phyloP scores from a whole-genome alignment of 176 grass and related monocot genomes.

The Saccharum officinarum region DNA sequence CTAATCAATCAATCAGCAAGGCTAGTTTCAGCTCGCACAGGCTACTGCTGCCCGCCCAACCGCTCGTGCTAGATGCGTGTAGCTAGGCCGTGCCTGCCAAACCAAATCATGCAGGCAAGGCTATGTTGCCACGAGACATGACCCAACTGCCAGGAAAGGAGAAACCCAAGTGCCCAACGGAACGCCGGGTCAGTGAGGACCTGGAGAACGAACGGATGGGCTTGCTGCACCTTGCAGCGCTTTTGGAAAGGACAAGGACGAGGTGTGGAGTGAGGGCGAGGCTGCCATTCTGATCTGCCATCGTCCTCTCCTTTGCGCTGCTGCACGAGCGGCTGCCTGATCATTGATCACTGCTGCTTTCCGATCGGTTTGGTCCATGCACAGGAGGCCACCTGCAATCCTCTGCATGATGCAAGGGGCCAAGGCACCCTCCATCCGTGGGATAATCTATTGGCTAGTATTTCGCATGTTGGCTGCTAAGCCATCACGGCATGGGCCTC shows the following conservation, averaged over 20 bases:
- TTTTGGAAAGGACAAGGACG: no score
- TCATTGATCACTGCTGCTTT: no score
- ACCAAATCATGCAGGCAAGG: neutral
- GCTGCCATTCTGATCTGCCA: no score
- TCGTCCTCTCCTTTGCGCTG: no score
- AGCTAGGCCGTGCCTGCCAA: neutral
- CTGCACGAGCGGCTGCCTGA: no score
- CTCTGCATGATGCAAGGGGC: neutral
- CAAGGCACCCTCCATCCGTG: slow-evolving; percentile 5
- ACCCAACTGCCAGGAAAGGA: neutral
- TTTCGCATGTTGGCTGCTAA: neutral
- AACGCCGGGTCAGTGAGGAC: neutral
- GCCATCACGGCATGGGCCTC: neutral
- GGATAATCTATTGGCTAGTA: neutral
- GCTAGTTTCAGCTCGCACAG: neutral
- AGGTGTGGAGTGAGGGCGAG: no score
- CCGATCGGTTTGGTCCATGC: no score
- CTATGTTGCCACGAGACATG: neutral
- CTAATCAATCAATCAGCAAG: slow-evolving; percentile 1
- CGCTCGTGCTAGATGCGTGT: neutral
- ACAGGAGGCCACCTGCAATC: no score
- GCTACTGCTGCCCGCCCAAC: neutral
- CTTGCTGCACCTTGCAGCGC: no score
- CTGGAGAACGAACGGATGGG: no score
- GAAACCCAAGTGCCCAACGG: neutral